These are phyloP conservation scores for Lojkania enalia DNA, from an alignment of 2,329 filamentous ascomycete species.

Conservation along the genomic window DNA sequence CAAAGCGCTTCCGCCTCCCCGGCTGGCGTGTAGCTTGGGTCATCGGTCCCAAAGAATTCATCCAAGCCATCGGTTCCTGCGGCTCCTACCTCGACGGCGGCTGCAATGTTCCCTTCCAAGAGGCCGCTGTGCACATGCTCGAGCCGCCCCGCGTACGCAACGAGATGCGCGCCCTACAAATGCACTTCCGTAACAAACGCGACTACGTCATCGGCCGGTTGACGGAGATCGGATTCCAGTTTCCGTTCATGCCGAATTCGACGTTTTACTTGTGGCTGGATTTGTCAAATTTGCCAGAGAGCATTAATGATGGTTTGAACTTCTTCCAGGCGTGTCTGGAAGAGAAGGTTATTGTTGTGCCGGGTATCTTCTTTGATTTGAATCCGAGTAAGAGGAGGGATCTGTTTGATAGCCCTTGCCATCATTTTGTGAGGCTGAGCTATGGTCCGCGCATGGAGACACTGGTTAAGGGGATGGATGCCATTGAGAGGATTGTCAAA, in stretches of 20 bases:
- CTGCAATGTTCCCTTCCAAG: slow-evolving; percentile 93
- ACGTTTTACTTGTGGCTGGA: slow-evolving; percentile 92
- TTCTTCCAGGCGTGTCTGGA: slow-evolving; percentile 94
- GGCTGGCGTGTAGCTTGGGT: slow-evolving; percentile 98
- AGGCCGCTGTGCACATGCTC: slow-evolving; percentile 91
- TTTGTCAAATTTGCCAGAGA: slow-evolving; percentile 67
- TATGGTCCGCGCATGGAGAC: slow-evolving; percentile 48
- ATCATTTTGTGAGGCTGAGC: slow-evolving; percentile 55
- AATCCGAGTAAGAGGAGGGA: slow-evolving; percentile 89
- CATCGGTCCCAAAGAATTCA: slow-evolving; percentile 92
- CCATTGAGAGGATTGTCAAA: slow-evolving; percentile 45
- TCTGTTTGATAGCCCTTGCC: slow-evolving; percentile 91
- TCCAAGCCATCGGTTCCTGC: slow-evolving; percentile 88
- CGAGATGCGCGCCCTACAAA: slow-evolving; percentile 89
- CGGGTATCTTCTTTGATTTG: slow-evolving; percentile 96
- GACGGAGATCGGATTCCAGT: slow-evolving; percentile 81
- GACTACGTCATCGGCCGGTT: slow-evolving; percentile 86
- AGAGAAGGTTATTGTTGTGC: slow-evolving; percentile 95
- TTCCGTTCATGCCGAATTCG: slow-evolving; percentile 78
- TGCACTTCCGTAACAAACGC: slow-evolving; percentile 88
- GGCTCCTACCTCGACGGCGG: slow-evolving; percentile 94
- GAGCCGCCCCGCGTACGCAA: slow-evolving; percentile 76
- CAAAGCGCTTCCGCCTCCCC: slow-evolving; percentile 93
- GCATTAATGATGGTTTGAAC: slow-evolving; percentile 89
- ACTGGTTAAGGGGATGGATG: slow-evolving; percentile 45